Evolutionary conservation across 495 filamentous ascomycete species (phyloP).

Genomic region (Talaromyces adpressus): DNA sequence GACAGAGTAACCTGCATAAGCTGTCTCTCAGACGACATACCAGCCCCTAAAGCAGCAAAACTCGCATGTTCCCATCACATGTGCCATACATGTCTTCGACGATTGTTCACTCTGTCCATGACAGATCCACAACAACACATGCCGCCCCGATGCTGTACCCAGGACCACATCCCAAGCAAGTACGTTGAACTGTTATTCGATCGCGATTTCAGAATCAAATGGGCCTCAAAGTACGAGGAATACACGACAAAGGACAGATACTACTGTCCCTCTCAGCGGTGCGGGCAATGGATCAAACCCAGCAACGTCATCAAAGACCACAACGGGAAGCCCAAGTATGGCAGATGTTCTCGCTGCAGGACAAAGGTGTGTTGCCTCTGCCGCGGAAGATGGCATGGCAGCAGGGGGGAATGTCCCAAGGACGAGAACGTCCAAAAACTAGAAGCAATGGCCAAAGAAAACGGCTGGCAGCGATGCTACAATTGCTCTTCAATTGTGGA

Average conservation of each 20-base stretch:
- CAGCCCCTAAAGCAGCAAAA: constrained; percentile 52
- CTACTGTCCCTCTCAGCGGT: constrained; percentile 63
- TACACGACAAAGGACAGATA: constrained; percentile 66
- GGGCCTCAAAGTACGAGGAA: constrained; percentile 72
- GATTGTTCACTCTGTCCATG: constrained; percentile 64
- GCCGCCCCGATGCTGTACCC: constrained; percentile 72
- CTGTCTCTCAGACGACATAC: constrained; percentile 58
- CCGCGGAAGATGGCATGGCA: constrained; percentile 62
- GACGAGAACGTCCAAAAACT: constrained; percentile 61
- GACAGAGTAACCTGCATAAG: constrained; percentile 59
- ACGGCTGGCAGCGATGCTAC: constrained; percentile 72
- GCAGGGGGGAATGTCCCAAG: constrained; percentile 56
- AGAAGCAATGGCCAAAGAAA: constrained; percentile 58
- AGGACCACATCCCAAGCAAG: constrained; percentile 62
- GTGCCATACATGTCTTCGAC: constrained; percentile 67
- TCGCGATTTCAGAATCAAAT: constrained; percentile 61
- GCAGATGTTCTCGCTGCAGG: constrained; percentile 60
- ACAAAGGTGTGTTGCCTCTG: constrained; percentile 69
- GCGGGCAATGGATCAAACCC: constrained; percentile 71
- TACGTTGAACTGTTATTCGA: constrained; percentile 71
- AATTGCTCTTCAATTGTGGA: constrained; percentile 72
- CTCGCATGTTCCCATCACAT: constrained; percentile 71
- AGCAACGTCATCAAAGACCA: constrained; percentile 50
- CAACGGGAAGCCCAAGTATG: constrained; percentile 39
- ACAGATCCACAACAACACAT: constrained; percentile 69